Evolutionary conservation across 2,329 filamentous ascomycete genomes (phyloP).

Genomic region (Aspergillus aculeatinus): DNA sequence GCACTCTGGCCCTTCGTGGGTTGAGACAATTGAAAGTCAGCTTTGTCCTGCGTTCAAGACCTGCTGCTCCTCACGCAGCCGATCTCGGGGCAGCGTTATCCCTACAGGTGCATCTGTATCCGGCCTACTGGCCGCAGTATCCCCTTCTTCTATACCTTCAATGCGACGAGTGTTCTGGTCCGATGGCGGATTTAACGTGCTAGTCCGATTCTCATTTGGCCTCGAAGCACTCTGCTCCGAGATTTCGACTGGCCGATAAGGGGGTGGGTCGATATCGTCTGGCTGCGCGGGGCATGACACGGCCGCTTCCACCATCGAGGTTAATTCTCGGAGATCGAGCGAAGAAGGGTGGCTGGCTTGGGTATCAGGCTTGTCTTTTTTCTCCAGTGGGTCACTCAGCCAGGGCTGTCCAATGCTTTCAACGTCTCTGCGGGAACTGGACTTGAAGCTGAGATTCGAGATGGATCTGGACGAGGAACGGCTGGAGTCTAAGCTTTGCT

Average conservation of each 20-base stretch:
- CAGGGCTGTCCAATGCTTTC: slow-evolving; percentile 41
- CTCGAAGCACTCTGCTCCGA: background rate
- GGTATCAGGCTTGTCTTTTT: slow-evolving; percentile 13
- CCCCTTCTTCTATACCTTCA: background rate
- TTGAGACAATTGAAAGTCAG: slow-evolving; percentile 11
- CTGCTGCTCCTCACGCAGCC: background rate
- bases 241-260: slow-evolving; percentile 14
- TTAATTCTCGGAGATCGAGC: slow-evolving; percentile 34
- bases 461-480: slow-evolving; percentile 16
- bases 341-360: slow-evolving; percentile 26
- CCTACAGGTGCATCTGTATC: background rate
- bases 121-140: background rate
- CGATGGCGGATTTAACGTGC: background rate
- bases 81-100: background rate
- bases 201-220: background rate
- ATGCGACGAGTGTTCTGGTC: background rate
- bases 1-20: background rate
- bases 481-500: slow-evolving; percentile 24
- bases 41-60: background rate
- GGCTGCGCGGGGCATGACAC: slow-evolving; percentile 28
- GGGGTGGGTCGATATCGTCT: slow-evolving; percentile 25
- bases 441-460: slow-evolving; percentile 25
- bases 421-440: slow-evolving; percentile 34
- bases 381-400: slow-evolving; percentile 31
- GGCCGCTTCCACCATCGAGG: slow-evolving; percentile 34